Percentiles rank a stretch among this genome's conserved stretches.
Evolutionary conservation across 1,284 basidiomycete genomes (phyloP).

Genomic region (Cutaneotrichosporon sp.): DNA sequence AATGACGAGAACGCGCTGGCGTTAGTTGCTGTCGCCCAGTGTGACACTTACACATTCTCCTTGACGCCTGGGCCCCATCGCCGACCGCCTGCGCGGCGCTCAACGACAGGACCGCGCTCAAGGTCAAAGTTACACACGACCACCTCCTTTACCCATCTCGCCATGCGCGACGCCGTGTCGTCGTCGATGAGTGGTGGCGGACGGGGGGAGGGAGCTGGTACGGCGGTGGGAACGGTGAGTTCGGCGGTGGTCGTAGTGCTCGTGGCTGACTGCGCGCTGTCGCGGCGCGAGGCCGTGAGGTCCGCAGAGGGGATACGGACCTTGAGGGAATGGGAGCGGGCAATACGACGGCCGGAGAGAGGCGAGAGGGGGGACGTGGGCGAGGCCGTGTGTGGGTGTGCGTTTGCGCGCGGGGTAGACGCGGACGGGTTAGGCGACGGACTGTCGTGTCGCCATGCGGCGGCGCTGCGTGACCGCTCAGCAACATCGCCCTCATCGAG

Average conservation of each 20-base stretch:
- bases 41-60: constrained; percentile 71
- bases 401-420: background rate
- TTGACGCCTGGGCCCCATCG: constrained; percentile 60
- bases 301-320: constrained; percentile 14
- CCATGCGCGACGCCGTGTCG: constrained; percentile 55
- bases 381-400: background rate
- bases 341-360: background rate
- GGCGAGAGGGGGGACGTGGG: background rate
- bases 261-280: background rate
- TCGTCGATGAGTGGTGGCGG: constrained; percentile 50
- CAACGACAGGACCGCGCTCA: constrained; percentile 76
- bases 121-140: constrained; percentile 83
- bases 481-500: background rate
- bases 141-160: constrained; percentile 71
- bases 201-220: constrained; percentile 8
- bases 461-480: background rate
- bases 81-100: constrained; percentile 62
- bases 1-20: constrained; percentile 86
- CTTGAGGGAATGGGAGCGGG: constrained; percentile 12
- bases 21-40: background rate
- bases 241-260: constrained; percentile 1
- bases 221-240: background rate
- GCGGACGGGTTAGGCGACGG: background rate
- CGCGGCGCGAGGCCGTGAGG: background rate
- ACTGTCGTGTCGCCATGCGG: background rate